Percentiles rank a stretch among this genome's conserved stretches.
These are phyloP conservation scores for Suillus discolor DNA, from an alignment of 768 basidiomycete genomes.

Conservation along the genomic window DNA sequence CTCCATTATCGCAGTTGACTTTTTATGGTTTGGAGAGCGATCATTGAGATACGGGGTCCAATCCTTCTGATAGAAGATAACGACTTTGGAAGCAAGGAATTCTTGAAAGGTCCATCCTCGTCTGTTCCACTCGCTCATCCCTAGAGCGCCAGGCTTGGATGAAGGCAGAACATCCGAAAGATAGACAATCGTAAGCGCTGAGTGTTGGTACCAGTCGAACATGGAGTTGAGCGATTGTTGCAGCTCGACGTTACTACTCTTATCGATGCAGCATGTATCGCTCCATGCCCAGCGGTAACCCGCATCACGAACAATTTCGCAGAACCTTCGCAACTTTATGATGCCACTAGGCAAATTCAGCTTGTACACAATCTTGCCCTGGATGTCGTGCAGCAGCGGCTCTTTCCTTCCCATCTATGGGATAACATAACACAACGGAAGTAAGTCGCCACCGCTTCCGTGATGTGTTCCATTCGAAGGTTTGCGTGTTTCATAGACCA, in stretches of 20 bases:
- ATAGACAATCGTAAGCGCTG: not conserved
- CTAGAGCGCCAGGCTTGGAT: not conserved
- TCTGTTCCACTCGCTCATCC: not conserved
- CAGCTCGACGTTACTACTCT: not conserved
- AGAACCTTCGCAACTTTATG: not conserved
- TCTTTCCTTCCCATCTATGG: not conserved
- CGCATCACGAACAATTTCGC: not conserved
- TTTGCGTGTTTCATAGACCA: not conserved
- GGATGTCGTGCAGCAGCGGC: not conserved
- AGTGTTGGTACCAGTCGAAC: not conserved
- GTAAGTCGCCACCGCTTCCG: not conserved
- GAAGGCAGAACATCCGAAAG: not conserved
- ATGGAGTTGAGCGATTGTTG: not conserved
- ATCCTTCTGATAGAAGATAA: not conserved
- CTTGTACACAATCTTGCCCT: not conserved
- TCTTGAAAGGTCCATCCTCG: slow-evolving; percentile 1
- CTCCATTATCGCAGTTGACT: not conserved
- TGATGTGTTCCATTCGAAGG: not conserved
- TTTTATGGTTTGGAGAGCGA: not conserved
- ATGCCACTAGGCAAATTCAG: not conserved
- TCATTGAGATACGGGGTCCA: not conserved
- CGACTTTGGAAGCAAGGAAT: not conserved
- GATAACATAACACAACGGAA: not conserved
- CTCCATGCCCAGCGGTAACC: not conserved
- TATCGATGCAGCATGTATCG: not conserved